Evolutionary conservation across 768 basidiomycete species (phyloP).

Genomic region (Russula olivacea): DNA sequence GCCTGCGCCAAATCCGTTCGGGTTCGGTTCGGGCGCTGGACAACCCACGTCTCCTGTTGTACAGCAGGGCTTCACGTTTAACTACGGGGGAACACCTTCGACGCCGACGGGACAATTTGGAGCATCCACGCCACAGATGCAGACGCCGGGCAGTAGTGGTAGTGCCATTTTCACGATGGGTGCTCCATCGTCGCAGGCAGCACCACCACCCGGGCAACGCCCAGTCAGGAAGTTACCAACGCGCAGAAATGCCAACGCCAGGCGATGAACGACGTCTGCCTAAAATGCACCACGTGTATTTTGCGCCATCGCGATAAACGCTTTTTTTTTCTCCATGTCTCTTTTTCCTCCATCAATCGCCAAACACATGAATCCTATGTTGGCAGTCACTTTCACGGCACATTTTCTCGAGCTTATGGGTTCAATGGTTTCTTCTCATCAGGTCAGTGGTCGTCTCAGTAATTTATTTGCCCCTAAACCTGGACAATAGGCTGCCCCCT

Average conservation of each 20-base stretch:
- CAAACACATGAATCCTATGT: background rate
- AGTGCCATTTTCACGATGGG: slow-evolving; percentile 32
- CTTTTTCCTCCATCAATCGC: background rate
- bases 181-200: slow-evolving; percentile 25
- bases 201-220: slow-evolving; percentile 23
- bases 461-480: background rate
- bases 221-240: slow-evolving; percentile 33
- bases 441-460: slow-evolving; percentile 4
- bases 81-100: slow-evolving; percentile 25
- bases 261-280: slow-evolving; percentile 6
- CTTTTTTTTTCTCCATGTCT: slow-evolving; percentile 4
- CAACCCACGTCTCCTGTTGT: slow-evolving; percentile 34
- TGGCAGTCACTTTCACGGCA: slow-evolving; percentile 3
- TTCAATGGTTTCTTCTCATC: background rate
- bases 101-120: slow-evolving; percentile 30
- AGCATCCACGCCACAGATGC: slow-evolving; percentile 22
- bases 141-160: slow-evolving; percentile 10
- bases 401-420: slow-evolving; percentile 1
- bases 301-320: background rate
- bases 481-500: background rate
- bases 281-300: background rate
- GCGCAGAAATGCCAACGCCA: slow-evolving; percentile 28
- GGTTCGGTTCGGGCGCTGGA: slow-evolving; percentile 28
- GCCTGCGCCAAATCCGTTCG: slow-evolving; percentile 31
- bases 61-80: slow-evolving; percentile 27